Evolutionary conservation across 306 rosid genomes (phyloP), one percentile per base, ranked within the genome.

Genomic region (Purshia tridentata): DNA sequence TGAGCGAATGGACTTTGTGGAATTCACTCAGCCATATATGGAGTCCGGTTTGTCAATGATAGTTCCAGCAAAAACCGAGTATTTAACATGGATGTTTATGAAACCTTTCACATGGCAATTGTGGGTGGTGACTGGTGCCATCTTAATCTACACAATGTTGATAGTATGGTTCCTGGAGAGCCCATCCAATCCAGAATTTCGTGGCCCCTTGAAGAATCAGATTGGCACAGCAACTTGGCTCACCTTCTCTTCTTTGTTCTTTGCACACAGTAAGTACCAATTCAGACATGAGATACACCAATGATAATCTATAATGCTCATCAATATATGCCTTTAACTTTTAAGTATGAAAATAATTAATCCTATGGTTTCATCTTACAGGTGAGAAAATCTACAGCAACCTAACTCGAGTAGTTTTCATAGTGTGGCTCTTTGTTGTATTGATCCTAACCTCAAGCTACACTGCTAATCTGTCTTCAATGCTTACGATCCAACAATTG

Each of bases 41-140:
- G 89, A 85, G 70, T 87, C 96, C 35, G 90, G 92, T 54, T 77
- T 90, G 82, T 69, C 96, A n/a, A 80, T 87, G 89, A 42, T 90
- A 45, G 86, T 85, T 46, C 81, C 85, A 0, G 76, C 54, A 42
- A 79, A 80, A 50, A 59, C 84, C 2, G 9, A 57, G 12, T 87
- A 74, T 8, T 72, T 84, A 4, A 51, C 79, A 72, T 87, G 84
- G 92, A 76, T 87, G 87, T 87, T 89, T 72, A 2, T 77, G 68
- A 85, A 80, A 82, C 92, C 92, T 55, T 87, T 89, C 76, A 80
- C 86, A 15, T 87, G 85, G 96, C 82, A 78, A 66, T 52, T 78
- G 84, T 89, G 96, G 96, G 39, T 15, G n/a, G 79, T 61, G 22
- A 82, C 75, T 22, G 80, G 81, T 47, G 68, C 45, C 57, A n/a